phyloP scores from a whole-genome alignment of 2,329 filamentous ascomycete genomes.

The Penicillium sumatraense region DNA sequence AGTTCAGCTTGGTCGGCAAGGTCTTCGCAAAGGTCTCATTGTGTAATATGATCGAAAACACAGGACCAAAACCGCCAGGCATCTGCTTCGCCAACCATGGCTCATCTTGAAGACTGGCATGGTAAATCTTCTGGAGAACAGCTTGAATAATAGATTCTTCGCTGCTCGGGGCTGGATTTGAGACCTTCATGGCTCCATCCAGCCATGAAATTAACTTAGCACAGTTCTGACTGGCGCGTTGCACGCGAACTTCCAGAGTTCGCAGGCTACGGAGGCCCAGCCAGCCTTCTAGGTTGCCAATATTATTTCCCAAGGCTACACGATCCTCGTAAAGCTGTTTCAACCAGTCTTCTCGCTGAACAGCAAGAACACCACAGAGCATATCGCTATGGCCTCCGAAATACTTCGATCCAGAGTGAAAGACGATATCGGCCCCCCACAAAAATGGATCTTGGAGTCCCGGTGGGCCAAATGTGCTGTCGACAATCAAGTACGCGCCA shows the following conservation, averaged over 20 bases:
- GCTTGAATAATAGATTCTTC: slow-evolving; percentile 52
- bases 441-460: slow-evolving; percentile 81
- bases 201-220: slow-evolving; percentile 74
- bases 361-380: slow-evolving; percentile 79
- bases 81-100: slow-evolving; percentile 84
- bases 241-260: slow-evolving; percentile 80
- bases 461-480: slow-evolving; percentile 89
- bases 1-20: slow-evolving; percentile 74
- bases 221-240: slow-evolving; percentile 73
- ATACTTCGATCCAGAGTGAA: slow-evolving; percentile 95
- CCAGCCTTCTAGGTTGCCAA: slow-evolving; percentile 90
- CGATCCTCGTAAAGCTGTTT: slow-evolving; percentile 67
- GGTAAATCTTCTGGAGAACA: slow-evolving; percentile 66
- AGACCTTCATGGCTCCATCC: slow-evolving; percentile 50
- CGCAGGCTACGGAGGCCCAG: slow-evolving; percentile 81
- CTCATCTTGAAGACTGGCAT: slow-evolving; percentile 78
- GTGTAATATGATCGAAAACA: slow-evolving; percentile 75
- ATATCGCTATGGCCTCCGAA: slow-evolving; percentile 92
- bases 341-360: slow-evolving; percentile 62
- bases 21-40: slow-evolving; percentile 63
- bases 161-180: slow-evolving; percentile 41
- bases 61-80: slow-evolving; percentile 85
- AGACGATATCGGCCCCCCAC: slow-evolving; percentile 78
- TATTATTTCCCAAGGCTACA: slow-evolving; percentile 75
- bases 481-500: slow-evolving; percentile 78